phyloP scores from a whole-genome alignment of 371 early-diverging fungal genomes.

The Mucor plumbeus region DNA sequence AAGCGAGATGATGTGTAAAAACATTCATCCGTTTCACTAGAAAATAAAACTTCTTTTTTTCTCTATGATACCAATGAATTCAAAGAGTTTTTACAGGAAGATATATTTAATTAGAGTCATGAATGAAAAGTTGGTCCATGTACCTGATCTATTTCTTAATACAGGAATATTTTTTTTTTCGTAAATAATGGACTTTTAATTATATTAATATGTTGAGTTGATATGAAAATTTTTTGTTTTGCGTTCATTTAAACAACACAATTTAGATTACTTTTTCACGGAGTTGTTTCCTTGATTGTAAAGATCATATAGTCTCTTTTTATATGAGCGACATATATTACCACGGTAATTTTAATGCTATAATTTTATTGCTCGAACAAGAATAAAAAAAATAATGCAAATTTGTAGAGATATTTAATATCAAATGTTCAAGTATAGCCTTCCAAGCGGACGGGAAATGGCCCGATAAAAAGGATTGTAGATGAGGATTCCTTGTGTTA shows the following conservation, averaged over 20 bases:
- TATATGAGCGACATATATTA: not conserved
- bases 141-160: not conserved
- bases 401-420: not conserved
- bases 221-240: not conserved
- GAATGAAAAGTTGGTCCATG: not conserved
- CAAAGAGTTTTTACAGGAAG: not conserved
- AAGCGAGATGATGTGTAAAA: not conserved
- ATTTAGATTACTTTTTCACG: slow-evolving; percentile 2
- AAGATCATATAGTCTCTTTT: not conserved
- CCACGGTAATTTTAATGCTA: not conserved
- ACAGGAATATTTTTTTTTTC: not conserved
- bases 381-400: not conserved
- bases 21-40: not conserved
- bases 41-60: not conserved
- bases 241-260: not conserved
- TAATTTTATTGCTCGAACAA: not conserved
- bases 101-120: not conserved
- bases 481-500: slow-evolving; percentile 7
- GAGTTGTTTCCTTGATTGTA: not conserved
- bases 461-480: not conserved
- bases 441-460: not conserved
- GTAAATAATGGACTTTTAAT: not conserved
- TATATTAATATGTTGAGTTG: not conserved
- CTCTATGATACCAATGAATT: not conserved
- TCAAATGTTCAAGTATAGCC: not conserved